Base-by-base conservation (phyloP, 352 stramenopile species). In the Pythium aquatile region DNA sequence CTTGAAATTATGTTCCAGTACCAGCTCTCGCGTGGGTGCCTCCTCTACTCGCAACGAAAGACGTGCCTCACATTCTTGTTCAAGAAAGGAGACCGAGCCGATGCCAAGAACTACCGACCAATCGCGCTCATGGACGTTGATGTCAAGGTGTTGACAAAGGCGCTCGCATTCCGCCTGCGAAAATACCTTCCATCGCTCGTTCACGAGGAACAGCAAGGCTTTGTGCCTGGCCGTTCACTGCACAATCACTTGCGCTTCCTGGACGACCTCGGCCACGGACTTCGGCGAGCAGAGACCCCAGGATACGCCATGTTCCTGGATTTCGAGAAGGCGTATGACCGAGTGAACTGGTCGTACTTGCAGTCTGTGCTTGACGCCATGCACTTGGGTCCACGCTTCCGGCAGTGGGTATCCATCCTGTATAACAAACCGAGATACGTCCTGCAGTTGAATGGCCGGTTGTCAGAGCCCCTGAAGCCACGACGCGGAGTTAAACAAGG, bases 261-360 rank as follows among this genome's bases (percentile, higher is more conserved):
- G 3, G 20, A 55, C 24, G 61, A 71, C 24, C 46, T 77, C 17
- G 58, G 67, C 44, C 24, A 77, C n/a, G 24, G 44, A 7, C 37
- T 59, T n/a, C 65, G 58, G 1, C 11, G 13, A 14, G n/a, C 39
- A 17, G 55, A 70, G 0, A 3, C 61, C 1, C 54, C 65, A 10
- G 52, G 42, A 7, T 51, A 59, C 32, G 70, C 66, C 5, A 33
- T 63, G 1, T 75, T 75, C 39, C 53, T 75, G 20, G 63, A 73
- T 33, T 72, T 73, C 26, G 57, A 59, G 11, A 76, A 76, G 54
- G 69, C 65, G 0, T 75, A 73, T 17, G 68, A 68, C 57, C 64
- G 65, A 14, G 70, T 74, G 14, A 44, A 68, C 49, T 66, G 61
- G 55, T 16, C 1, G 47, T 73, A 74, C 39, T 54, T 74, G 33